Conservation (phyloP, 2,329 filamentous ascomycete genomes). For the Keithomyces neogunnii region DNA sequence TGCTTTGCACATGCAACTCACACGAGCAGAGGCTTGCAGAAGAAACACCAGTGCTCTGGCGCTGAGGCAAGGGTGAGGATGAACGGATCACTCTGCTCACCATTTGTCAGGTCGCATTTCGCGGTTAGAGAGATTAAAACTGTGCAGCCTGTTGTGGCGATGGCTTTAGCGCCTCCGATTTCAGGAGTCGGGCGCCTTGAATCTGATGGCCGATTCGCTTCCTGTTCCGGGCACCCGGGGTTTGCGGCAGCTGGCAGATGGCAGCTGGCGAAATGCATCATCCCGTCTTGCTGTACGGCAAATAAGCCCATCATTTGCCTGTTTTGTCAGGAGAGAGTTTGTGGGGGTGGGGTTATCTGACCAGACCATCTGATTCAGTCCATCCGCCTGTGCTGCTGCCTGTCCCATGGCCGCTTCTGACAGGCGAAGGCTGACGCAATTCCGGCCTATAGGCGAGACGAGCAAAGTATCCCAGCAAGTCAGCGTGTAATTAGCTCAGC, state of each 20-base stretch:
- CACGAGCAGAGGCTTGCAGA: background rate
- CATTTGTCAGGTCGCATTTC: too few relatives aligned
- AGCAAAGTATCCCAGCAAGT: too few relatives aligned
- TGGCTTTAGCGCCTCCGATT: background rate
- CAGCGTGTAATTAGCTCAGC: background rate
- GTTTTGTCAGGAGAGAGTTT: background rate
- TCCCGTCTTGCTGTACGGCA: background rate
- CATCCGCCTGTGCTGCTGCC: too few relatives aligned
- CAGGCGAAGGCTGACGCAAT: too few relatives aligned
- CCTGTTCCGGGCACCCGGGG: background rate
- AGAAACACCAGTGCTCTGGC: background rate
- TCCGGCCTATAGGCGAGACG: too few relatives aligned
- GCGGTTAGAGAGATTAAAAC: background rate
- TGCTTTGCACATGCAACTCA: background rate
- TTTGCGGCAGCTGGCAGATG: slow-evolving; percentile 1
- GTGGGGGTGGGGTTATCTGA: slow-evolving; percentile 3
- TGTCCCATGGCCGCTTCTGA: too few relatives aligned
- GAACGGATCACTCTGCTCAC: too few relatives aligned
- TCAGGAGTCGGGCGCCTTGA: background rate
- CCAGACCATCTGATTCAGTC: too few relatives aligned
- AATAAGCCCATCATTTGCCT: slow-evolving; percentile 1
- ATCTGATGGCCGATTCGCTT: background rate
- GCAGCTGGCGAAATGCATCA: background rate
- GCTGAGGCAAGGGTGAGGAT: too few relatives aligned
- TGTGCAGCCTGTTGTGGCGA: too few relatives aligned